Evolutionary conservation across 169 alveolate species (phyloP).

Genomic region (Plasmodium vivax): DNA sequence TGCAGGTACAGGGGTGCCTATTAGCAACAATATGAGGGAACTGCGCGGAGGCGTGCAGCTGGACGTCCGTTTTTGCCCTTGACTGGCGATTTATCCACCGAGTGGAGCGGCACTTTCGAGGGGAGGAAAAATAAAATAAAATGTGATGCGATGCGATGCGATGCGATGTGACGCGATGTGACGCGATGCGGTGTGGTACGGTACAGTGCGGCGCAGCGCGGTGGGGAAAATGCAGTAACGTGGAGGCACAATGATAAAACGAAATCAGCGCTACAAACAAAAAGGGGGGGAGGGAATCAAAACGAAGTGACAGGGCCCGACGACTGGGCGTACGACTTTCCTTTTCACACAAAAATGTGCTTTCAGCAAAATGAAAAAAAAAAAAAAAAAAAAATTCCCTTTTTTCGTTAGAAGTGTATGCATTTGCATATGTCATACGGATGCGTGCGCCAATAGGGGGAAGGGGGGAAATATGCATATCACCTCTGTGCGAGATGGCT

Average conservation of each 20-base stretch:
- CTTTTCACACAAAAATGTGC: neutral
- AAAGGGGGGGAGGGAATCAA: neutral
- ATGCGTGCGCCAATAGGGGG: neutral
- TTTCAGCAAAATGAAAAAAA: neutral
- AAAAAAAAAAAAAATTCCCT: neutral
- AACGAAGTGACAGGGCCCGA: neutral
- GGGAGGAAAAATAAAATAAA: neutral
- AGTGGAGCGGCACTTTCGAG: neutral
- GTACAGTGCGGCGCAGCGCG: neutral
- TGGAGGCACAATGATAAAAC: neutral
- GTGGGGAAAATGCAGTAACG: neutral
- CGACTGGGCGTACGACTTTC: conserved; percentile 6
- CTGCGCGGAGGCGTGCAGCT: neutral
- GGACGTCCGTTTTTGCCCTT: neutral
- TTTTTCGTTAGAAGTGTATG: neutral
- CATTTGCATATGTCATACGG: neutral
- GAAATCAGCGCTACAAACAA: neutral
- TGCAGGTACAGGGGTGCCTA: neutral
- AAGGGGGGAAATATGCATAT: neutral
- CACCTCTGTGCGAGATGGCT: neutral
- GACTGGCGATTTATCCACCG: neutral
- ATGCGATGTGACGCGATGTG: too few species aligned
- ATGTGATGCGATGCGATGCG: too few species aligned
- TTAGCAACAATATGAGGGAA: conserved; percentile 1
- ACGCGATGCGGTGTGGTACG: neutral